A percentile compares a stretch with the other conserved stretches of the same genome.
phyloP scores from a whole-genome alignment of 805 yeast genomes.

The Candida mattraensis region DNA sequence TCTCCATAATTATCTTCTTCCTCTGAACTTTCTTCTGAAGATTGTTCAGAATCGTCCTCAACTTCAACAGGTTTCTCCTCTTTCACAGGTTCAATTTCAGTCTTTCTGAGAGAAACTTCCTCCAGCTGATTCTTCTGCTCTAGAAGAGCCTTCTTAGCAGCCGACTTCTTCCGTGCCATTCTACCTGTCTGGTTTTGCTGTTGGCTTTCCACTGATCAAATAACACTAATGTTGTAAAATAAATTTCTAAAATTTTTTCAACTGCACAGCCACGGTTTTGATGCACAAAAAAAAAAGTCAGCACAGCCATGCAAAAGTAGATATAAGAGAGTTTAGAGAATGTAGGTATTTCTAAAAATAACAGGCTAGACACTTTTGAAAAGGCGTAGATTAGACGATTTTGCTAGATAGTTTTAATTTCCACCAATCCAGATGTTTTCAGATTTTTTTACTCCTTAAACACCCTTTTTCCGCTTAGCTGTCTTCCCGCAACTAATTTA shows the following conservation, averaged over 20 bases:
- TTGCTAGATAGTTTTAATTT: no score
- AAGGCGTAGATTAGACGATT: no score
- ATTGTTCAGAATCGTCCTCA: slow-evolving; percentile 19
- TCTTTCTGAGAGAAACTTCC: no score
- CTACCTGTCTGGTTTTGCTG: background rate
- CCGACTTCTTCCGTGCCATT: slow-evolving; percentile 89
- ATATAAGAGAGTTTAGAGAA: no score
- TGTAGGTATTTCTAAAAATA: no score
- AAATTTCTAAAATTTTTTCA: slow-evolving; percentile 1
- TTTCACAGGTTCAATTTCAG: background rate
- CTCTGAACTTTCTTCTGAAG: slow-evolving; percentile 42
- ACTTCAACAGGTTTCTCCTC: slow-evolving; percentile 21
- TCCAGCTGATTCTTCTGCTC: no score
- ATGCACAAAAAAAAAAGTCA: no score
- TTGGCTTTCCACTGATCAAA: background rate
- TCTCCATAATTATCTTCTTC: slow-evolving; percentile 94
- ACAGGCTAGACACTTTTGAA: no score
- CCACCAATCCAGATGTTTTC: no score
- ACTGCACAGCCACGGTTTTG: background rate
- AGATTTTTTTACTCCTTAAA: background rate
- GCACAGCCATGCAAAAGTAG: no score
- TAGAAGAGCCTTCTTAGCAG: slow-evolving; percentile 67
- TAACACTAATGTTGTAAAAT: slow-evolving; percentile 11
- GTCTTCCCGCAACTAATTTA: no score
- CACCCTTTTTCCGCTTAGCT: background rate